Conservation (phyloP, 176 grass and related monocot species). For the Oryza brachyantha region DNA sequence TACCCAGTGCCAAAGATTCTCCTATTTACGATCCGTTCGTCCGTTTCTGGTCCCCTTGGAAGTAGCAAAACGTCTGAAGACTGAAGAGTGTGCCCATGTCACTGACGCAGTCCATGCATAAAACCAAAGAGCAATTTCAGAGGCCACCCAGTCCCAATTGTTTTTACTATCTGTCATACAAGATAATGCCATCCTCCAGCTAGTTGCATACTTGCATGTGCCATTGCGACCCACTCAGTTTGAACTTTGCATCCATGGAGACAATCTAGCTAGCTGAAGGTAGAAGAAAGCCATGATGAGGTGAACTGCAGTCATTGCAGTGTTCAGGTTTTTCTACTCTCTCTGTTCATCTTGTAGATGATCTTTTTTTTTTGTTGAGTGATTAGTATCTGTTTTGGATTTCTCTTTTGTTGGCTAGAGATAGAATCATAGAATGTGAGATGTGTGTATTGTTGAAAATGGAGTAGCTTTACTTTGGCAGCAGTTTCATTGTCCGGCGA, state of each 20-base stretch:
- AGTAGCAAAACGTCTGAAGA: neutral
- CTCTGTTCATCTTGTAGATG: neutral
- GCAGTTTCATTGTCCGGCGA: neutral
- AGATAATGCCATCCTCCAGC: neutral
- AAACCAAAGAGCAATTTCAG: neutral
- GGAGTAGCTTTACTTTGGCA: neutral
- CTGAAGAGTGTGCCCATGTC: neutral
- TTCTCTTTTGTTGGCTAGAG: neutral
- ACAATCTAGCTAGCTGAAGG: neutral
- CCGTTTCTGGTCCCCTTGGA: neutral
- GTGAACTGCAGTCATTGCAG: neutral
- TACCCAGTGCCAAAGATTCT: conserved; percentile 28
- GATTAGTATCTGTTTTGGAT: neutral
- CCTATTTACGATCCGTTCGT: neutral
- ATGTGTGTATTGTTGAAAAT: conserved; percentile 1
- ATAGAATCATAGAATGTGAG: neutral
- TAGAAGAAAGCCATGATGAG: neutral
- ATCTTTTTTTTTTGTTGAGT: neutral
- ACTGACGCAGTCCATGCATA: neutral
- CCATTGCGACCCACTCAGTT: neutral
- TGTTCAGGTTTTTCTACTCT: neutral
- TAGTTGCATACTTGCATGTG: conserved; percentile 18
- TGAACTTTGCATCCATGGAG: conserved; percentile 1
- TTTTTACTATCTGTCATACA: neutral
- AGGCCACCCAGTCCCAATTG: neutral